Evolutionary conservation across 176 grass and related monocot species (phyloP), one percentile per base, ranked within the genome.

Genomic region (Poa annua): DNA sequence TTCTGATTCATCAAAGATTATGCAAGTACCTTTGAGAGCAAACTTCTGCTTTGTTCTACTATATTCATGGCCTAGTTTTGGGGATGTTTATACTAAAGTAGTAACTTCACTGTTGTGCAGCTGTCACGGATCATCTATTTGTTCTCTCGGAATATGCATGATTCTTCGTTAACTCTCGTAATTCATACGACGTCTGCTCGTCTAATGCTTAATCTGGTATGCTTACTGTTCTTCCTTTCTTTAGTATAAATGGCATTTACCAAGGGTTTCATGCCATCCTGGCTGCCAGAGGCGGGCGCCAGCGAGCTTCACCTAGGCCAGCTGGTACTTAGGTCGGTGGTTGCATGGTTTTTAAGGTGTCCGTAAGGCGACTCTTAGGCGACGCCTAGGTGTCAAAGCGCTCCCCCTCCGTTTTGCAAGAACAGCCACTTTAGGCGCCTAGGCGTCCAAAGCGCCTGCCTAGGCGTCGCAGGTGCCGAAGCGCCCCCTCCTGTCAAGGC

Each of bases 71-170:
- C 44, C 76, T 66, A 70, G 38, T 71, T 71, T 86, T 56, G 20
- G 59, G 83, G 49, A 49, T 64, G 10, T 57, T 75, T 16, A 21
- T 80, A 62, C 79, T 88, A 74, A 92, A 68, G 14, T 77, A 54
- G 20, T 52, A 24, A 61, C 22, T 69, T 89, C 48, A 86, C 75
- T 90, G 77, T 82, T 88, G 36, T 91, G 89, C 91, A 99, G 96
- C 65, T 99, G 59, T 99, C 96, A 83, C 85, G 96, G 77, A 96
- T 99, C 81, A 96, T 96, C 54, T 99, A 99, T 88, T 80, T 99
- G 45, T 99, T 99, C 83, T 99, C 96, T 80, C 86, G 96, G 86
- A 99, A 96, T 89, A 96, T 99, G 93, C 96, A 99, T 20, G 96
- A 99, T 91, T 96, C 96, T 66, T 99, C 96, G 8, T 87, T 99